phyloP scores from a whole-genome alignment of 805 yeast species.

The Komagataella pastoris region DNA sequence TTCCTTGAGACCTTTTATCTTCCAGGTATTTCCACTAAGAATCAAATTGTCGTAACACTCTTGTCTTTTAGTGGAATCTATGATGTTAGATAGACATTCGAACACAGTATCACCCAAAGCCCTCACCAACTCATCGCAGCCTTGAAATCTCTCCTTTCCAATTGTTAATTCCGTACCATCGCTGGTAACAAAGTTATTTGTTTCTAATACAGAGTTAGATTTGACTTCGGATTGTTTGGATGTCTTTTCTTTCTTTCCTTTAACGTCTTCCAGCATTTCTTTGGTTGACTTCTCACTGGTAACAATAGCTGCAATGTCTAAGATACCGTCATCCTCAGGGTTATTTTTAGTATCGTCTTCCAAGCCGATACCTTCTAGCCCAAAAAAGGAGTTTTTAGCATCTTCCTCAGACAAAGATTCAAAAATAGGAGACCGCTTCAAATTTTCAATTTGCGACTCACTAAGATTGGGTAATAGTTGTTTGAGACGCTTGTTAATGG shows the following conservation, averaged over 20 bases:
- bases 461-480: constrained; percentile 45
- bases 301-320: constrained; percentile 85
- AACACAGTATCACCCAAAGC: constrained; percentile 41
- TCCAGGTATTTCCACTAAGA: constrained; percentile 65
- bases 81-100: constrained; percentile 34
- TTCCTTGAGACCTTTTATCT: constrained; percentile 65
- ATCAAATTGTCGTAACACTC: constrained; percentile 78
- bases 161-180: constrained; percentile 43
- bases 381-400: constrained; percentile 46
- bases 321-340: constrained; percentile 47
- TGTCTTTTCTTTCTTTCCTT: constrained; percentile 8
- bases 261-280: constrained; percentile 21
- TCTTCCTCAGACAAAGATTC: constrained; percentile 69
- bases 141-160: constrained; percentile 88
- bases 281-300: constrained; percentile 57
- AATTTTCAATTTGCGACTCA: constrained; percentile 48
- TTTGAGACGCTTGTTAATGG: constrained; percentile 41
- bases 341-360: constrained; percentile 11
- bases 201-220: constrained; percentile 58
- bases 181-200: constrained; percentile 56
- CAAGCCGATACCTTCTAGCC: constrained; percentile 26
- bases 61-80: constrained; percentile 57
- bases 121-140: constrained; percentile 47
- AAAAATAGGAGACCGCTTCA: constrained; percentile 63
- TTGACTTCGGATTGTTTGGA: constrained; percentile 7